phyloP scores from a whole-genome alignment of 2,329 filamentous ascomycete genomes.

The Sporothrix pseudoabietina region DNA sequence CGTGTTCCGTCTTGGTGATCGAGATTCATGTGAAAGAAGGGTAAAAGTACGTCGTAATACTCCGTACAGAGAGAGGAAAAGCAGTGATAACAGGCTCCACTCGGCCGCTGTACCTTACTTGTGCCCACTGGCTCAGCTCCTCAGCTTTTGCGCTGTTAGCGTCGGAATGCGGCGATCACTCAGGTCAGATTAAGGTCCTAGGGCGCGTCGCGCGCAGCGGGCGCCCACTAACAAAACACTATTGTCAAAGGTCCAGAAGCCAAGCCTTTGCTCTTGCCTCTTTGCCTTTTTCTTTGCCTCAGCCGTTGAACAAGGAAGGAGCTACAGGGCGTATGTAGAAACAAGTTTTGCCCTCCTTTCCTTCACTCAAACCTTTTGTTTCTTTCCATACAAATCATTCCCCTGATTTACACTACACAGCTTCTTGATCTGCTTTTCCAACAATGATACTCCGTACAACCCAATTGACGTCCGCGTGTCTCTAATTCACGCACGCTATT shows the following conservation, averaged over 20 bases:
- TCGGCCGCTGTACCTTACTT: neutral
- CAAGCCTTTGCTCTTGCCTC: slow-evolving; percentile 4
- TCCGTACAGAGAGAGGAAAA: neutral
- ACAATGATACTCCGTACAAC: neutral
- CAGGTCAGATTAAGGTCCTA: neutral
- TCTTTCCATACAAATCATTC: neutral
- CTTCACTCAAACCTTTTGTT: neutral
- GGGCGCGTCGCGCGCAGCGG: neutral
- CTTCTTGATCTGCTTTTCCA: neutral
- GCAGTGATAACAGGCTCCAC: neutral
- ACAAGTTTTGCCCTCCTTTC: neutral
- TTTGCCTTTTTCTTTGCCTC: neutral
- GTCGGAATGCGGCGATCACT: slow-evolving; percentile 3
- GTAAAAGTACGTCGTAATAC: no score
- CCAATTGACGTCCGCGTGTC: slow-evolving; percentile 9
- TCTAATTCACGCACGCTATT: neutral
- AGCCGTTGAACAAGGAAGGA: neutral
- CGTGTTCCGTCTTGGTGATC: neutral
- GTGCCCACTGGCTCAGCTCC: neutral
- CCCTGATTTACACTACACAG: neutral
- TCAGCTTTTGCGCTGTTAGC: neutral
- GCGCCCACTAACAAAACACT: slow-evolving; percentile 3
- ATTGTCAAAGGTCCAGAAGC: neutral
- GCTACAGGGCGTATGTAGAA: neutral
- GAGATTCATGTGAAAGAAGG: neutral